These are phyloP conservation scores for Acacia confusa DNA, from an alignment of 306 rosid genomes.

Conservation along the genomic window DNA sequence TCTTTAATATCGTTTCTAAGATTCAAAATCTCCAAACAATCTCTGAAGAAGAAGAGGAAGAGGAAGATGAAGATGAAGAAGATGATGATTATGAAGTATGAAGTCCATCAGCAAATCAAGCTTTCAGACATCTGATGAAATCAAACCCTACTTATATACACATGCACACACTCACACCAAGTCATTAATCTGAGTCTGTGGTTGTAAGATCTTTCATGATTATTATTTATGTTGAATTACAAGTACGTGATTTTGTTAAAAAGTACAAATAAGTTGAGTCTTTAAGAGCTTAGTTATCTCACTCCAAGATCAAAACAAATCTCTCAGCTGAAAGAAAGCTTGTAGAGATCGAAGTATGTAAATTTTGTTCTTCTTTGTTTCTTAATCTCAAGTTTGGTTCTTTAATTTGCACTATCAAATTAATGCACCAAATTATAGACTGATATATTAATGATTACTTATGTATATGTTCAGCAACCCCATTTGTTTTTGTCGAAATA, in stretches of 20 bases:
- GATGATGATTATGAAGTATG: neutral
- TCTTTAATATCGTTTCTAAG: constrained; percentile 19
- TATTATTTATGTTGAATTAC: neutral
- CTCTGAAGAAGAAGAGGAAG: constrained; percentile 43
- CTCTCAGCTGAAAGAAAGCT: neutral
- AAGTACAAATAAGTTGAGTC: neutral
- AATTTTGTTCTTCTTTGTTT: neutral
- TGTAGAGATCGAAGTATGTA: neutral
- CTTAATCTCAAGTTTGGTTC: neutral
- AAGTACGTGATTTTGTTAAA: neutral
- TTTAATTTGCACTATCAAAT: neutral
- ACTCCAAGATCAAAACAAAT: neutral
- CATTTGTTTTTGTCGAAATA: neutral
- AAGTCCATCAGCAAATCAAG: neutral
- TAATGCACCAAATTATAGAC: neutral
- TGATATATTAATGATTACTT: too few relatives aligned
- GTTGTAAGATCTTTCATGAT: neutral
- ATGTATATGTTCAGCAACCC: too few relatives aligned
- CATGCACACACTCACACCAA: neutral
- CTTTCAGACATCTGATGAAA: neutral
- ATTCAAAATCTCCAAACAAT: constrained; percentile 37
- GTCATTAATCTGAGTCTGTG: neutral
- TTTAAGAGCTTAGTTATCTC: neutral
- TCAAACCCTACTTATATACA: too few relatives aligned
- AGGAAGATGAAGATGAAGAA: constrained; percentile 27